phyloP scores from a whole-genome alignment of 2,329 filamentous ascomycete genomes.

The Colletotrichum camelliae region DNA sequence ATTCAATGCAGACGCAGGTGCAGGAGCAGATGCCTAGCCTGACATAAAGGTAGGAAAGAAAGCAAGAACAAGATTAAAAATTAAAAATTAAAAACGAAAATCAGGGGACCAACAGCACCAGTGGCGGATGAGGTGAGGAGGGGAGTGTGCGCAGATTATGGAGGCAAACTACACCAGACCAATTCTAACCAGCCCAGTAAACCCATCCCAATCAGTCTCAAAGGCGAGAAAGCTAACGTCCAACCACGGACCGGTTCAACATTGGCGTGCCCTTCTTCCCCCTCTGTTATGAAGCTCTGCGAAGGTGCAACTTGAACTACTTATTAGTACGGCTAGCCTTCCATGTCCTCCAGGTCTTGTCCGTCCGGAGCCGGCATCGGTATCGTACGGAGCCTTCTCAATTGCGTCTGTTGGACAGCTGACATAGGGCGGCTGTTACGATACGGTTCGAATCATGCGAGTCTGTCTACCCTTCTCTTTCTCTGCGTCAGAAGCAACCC shows the following conservation, averaged over 20 bases:
- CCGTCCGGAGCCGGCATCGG: not conserved
- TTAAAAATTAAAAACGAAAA: not conserved
- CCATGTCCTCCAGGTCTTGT: not conserved
- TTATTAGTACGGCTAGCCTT: not conserved
- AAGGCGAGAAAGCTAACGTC: not conserved
- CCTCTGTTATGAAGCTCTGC: not conserved
- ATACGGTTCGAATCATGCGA: not conserved
- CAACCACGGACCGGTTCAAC: not conserved
- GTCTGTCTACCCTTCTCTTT: not conserved
- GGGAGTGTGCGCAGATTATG: not conserved
- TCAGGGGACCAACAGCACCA: not conserved
- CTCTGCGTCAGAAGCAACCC: not conserved
- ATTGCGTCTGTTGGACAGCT: not conserved
- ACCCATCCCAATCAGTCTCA: not conserved
- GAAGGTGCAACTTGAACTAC: not conserved
- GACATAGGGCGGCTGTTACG: not conserved
- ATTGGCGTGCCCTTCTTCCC: not conserved
- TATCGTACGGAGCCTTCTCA: not conserved
- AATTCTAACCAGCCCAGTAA: not conserved
- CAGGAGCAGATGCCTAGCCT: not conserved
- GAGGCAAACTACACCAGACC: not conserved
- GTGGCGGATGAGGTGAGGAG: not conserved
- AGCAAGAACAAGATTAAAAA: not conserved
- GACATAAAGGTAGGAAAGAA: not conserved
- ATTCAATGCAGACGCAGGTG: not conserved